Base-by-base conservation (phyloP, 352 stramenopile genomes). In the Hyaloperonospora brassicae region DNA sequence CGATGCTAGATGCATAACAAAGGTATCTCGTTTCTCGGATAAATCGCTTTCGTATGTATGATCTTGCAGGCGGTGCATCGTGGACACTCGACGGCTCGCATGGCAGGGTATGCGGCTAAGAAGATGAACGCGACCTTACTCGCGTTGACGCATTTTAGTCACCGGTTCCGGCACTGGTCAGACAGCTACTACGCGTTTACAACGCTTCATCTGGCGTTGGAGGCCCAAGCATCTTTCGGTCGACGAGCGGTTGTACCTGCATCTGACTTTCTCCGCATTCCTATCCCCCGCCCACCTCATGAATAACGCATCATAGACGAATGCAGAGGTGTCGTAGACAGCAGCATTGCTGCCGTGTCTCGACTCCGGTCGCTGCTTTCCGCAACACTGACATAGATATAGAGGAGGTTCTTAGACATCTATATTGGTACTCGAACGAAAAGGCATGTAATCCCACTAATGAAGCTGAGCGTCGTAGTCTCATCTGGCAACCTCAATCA, bases 111-210 rank as follows among this genome's bases (percentile, higher is more conserved):
- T 34, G 77, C 81, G 13, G 84, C 84, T 12, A 74, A 76, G 40
- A 69, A 75, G n/a, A 78, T 88, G 66, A 87, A 90, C 40, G 79
- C 84, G 30, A 83, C 72, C 39, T 57, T 92, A 24, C 64, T 95
- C 9, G 83, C 81, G 17, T 59, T 95, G 30, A 95, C 82, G 14
- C 84, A 95, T 55, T 92, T 95, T 46, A 93, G 82, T 47, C 75
- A 88, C 45, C 79, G 81, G n/a, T 95, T 93, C 47, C 69, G 76
- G 13, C 66, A 86, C 46, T 89, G 78, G 79, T 72, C 68, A 3
- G 55, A 52, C n/a, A 55, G 67, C 21, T 62, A 58, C 14, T 59
- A 55, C 9, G 56, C 66, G 17, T 65, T 61, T 1, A 82, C 78
- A 45, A 92, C 79, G 13, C 72, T 91, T 50, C 70, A 89, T 53